phyloP scores from a whole-genome alignment of 176 grass and related monocot species.

The Ananas comosus region DNA sequence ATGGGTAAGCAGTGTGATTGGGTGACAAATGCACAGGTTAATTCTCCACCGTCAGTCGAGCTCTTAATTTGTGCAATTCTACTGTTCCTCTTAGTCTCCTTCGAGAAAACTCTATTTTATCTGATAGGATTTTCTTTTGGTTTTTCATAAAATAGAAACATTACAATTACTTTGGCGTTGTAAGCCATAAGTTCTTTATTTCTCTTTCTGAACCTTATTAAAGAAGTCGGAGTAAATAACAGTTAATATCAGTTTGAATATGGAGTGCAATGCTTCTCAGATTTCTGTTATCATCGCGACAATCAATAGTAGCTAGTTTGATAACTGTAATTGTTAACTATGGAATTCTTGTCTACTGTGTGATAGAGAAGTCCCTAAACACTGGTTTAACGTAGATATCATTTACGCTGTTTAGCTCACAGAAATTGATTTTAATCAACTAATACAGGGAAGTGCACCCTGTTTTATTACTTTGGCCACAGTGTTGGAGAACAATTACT shows the following conservation, averaged over 20 bases:
- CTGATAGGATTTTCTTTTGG: too few species aligned
- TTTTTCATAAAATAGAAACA: too few species aligned
- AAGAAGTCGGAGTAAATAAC: background rate
- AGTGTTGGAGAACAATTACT: too few species aligned
- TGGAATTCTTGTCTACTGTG: too few species aligned
- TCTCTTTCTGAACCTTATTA: background rate
- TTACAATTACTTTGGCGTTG: too few species aligned
- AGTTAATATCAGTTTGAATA: background rate
- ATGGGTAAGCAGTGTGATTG: constrained; percentile 62
- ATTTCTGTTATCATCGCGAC: constrained; percentile 20
- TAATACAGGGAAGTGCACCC: too few species aligned
- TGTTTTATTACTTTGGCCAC: too few species aligned
- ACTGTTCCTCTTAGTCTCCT: background rate
- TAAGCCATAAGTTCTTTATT: background rate
- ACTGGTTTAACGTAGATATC: background rate
- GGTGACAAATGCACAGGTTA: constrained; percentile 56
- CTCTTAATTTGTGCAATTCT: background rate
- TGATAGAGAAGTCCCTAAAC: background rate
- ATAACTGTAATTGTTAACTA: too few species aligned
- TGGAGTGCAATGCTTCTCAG: background rate
- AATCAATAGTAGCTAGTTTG: too few species aligned
- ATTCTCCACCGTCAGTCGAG: background rate
- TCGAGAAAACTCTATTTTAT: background rate
- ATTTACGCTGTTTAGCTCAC: background rate
- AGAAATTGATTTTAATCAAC: background rate